Percentiles rank a stretch among this genome's conserved stretches.
Conservation (phyloP, 2,329 filamentous ascomycete species). For the Sphaerulina populicola region DNA sequence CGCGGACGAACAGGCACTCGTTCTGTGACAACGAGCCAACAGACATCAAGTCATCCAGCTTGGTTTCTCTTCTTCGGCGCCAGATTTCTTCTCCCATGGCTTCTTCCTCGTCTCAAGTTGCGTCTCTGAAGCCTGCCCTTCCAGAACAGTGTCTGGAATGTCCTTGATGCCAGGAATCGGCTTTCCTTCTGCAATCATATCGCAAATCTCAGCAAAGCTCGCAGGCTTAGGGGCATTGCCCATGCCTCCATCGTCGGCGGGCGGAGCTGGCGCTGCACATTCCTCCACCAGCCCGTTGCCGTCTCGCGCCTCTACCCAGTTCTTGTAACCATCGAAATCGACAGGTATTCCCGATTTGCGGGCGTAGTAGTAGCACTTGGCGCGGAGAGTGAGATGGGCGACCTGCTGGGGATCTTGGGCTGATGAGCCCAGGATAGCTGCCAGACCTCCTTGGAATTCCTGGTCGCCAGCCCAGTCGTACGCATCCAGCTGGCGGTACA, state of each 20-base stretch:
- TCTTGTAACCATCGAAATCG: slow-evolving; percentile 59
- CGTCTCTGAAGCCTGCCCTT: slow-evolving; percentile 55
- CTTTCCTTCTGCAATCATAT: slow-evolving; percentile 71
- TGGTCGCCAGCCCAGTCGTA: slow-evolving; percentile 62
- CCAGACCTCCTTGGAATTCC: slow-evolving; percentile 60
- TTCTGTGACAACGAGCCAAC: not conserved
- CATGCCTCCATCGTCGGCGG: slow-evolving; percentile 20
- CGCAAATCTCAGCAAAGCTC: slow-evolving; percentile 76
- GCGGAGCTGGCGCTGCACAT: not conserved
- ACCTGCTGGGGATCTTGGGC: slow-evolving; percentile 48
- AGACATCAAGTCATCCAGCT: slow-evolving; percentile 25
- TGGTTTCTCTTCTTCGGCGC: slow-evolving; percentile 16
- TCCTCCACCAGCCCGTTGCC: slow-evolving; percentile 1
- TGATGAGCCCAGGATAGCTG: slow-evolving; percentile 54
- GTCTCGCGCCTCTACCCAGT: slow-evolving; percentile 45
- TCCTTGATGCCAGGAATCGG: slow-evolving; percentile 80
- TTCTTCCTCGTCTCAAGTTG: slow-evolving; percentile 51
- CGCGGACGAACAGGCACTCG: not conserved
- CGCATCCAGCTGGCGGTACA: slow-evolving; percentile 55
- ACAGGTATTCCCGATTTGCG: slow-evolving; percentile 42
- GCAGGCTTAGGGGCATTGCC: slow-evolving; percentile 64
- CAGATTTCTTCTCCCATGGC: slow-evolving; percentile 67
- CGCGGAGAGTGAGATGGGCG: slow-evolving; percentile 54
- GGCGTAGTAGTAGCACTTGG: slow-evolving; percentile 62
- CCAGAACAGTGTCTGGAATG: slow-evolving; percentile 70